Evolutionary conservation across 805 yeast genomes (phyloP), one percentile per base, ranked within the genome.

Genomic region (Wickerhamomyces rabaulensis): DNA sequence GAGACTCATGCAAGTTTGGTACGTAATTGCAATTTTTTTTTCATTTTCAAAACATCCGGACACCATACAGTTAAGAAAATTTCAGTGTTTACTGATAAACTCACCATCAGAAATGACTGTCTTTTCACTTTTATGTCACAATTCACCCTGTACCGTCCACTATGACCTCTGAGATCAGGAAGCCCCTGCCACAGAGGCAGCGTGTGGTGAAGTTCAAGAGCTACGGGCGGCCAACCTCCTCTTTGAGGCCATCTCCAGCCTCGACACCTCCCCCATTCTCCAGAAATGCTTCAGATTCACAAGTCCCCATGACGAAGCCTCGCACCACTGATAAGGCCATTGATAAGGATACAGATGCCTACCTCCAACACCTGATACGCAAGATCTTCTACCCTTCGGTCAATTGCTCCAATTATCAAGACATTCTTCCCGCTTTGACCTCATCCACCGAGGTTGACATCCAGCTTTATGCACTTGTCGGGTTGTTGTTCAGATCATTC

Each of bases 401-500:
- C 19, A 25, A 46, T 15, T 49, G 46, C 41, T 42, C 50, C 8
- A 54, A 55, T 47, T 44, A 49, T 20, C 48, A 43, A 26, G 63
- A 60, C 19, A 43, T 45, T 9, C 56, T 74, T 3, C 76, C 78
- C 0, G 60, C 66, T 1, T 54, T 74, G 38, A 69, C 76, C 1
- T 62, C 71, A 1, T 67, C 73, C 0, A 50, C 64, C 1, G 56
- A 51, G 2, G 66, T 78, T 4, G 79, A 77, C 52, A 45, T 64
- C 2, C 73, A 76, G 52, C 56, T 78, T 13, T 74, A 76, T 51
- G 69, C 76, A 1, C 51, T 79, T 5, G 48, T 76, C 5, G 78
- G 79, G 0, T 59, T 78, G 13, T 55, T 78, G 5, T 46, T 76
- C 38, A 66, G 70, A 21, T 73, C 73, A 44, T 79, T 79, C 52